These are phyloP conservation scores for Rhizomucor pusillus DNA, from an alignment of 371 early-diverging fungal genomes.

Conservation along the genomic window DNA sequence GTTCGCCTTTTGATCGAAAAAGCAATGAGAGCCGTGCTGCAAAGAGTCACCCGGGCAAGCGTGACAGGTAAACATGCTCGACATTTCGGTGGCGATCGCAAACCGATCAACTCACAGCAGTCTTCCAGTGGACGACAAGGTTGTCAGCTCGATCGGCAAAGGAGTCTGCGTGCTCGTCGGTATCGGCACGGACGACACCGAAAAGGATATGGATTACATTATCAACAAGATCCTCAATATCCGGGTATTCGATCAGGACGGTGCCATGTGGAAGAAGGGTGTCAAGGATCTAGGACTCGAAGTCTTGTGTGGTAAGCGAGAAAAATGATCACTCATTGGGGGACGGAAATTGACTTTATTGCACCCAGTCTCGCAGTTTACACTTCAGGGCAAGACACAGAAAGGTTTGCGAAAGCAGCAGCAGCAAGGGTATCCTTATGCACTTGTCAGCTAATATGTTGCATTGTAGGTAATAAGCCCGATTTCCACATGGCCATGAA, in stretches of 20 bases:
- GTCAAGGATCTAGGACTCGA: conserved; percentile 70
- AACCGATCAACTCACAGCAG: not conserved
- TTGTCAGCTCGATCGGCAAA: conserved; percentile 68
- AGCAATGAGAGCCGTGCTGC: not conserved
- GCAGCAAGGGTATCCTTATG: not conserved
- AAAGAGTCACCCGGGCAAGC: not conserved
- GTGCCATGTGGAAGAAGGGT: conserved; percentile 71
- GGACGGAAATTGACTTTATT: no score
- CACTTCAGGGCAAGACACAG: conserved; percentile 69
- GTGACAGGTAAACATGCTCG: not conserved
- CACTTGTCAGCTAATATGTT: not conserved
- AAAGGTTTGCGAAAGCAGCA: conserved; percentile 51
- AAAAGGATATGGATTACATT: conserved; percentile 74
- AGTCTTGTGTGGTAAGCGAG: conserved; percentile 63
- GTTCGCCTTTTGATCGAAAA: no score
- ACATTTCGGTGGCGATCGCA: not conserved
- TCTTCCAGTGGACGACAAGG: conserved; percentile 53
- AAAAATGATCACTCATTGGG: not conserved
- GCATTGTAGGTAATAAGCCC: conserved; percentile 68
- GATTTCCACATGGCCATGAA: conserved; percentile 90
- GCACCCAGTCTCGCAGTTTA: conserved; percentile 80
- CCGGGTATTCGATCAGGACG: conserved; percentile 71
- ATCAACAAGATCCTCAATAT: conserved; percentile 70
- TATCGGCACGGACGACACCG: conserved; percentile 67
- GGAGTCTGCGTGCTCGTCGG: conserved; percentile 81